A percentile compares a stretch with the other conserved stretches of the same genome.
Conservation (phyloP, 768 basidiomycete species). For the Pisolithus albus region DNA sequence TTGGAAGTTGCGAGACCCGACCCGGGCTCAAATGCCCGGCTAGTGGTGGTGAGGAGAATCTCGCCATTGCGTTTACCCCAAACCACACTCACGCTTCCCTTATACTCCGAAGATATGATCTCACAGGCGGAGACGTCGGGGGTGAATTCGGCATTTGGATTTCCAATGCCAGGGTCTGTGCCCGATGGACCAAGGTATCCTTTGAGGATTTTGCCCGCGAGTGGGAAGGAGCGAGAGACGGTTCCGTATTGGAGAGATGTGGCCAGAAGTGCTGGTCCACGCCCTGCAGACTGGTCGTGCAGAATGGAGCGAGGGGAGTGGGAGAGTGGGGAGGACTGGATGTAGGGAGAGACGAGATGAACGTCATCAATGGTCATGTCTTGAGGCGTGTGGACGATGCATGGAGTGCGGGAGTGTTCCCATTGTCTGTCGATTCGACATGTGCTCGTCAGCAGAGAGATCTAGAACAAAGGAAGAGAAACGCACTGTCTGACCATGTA, state of each 20-base stretch:
- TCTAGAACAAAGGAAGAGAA: constrained; percentile 1
- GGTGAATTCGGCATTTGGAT: constrained; percentile 69
- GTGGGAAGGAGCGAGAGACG: constrained; percentile 64
- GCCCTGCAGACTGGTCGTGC: no score
- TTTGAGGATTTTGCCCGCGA: constrained; percentile 60
- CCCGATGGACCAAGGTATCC: constrained; percentile 66
- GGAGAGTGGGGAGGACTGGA: no score
- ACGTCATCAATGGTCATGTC: constrained; percentile 50
- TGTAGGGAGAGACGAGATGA: constrained; percentile 48
- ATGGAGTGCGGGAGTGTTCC: constrained; percentile 54
- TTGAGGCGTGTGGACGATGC: constrained; percentile 58
- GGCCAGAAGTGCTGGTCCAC: constrained; percentile 41
- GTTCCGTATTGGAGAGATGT: constrained; percentile 63
- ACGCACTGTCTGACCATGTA: constrained; percentile 49
- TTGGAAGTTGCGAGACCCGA: constrained; percentile 35
- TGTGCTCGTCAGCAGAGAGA: not conserved
- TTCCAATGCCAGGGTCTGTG: constrained; percentile 53
- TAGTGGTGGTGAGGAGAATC: constrained; percentile 53
- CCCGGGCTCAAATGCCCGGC: constrained; percentile 48
- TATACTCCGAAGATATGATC: constrained; percentile 33
- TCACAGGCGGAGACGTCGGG: constrained; percentile 58
- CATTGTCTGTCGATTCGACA: constrained; percentile 50
- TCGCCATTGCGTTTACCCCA: constrained; percentile 74
- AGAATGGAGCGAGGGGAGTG: no score
- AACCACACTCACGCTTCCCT: constrained; percentile 56